phyloP scores from a whole-genome alignment of 108 stramenopile species.

The Skeletonema costatum region DNA sequence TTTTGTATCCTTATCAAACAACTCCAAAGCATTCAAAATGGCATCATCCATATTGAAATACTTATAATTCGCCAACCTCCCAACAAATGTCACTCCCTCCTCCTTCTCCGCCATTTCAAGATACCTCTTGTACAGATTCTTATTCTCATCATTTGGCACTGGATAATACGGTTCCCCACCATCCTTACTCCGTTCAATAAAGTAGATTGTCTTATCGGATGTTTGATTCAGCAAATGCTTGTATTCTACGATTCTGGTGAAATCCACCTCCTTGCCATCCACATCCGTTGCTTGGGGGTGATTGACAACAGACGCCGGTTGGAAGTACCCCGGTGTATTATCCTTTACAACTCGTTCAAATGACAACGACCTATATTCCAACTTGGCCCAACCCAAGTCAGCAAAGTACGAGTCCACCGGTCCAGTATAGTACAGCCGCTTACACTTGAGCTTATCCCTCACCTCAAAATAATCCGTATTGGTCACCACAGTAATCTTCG shows the following conservation, averaged over 20 bases:
- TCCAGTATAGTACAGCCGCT: slow-evolving; percentile 69
- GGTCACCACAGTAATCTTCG: slow-evolving; percentile 61
- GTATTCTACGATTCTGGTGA: slow-evolving; percentile 67
- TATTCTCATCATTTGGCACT: slow-evolving; percentile 75
- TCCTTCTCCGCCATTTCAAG: slow-evolving; percentile 69
- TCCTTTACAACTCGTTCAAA: slow-evolving; percentile 72
- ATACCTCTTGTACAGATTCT: slow-evolving; percentile 67
- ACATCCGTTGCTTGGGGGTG: slow-evolving; percentile 52
- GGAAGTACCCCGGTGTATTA: slow-evolving; percentile 45
- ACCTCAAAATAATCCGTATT: slow-evolving; percentile 76
- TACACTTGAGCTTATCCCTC: slow-evolving; percentile 50
- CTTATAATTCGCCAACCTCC: slow-evolving; percentile 87
- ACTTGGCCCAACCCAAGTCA: slow-evolving; percentile 59
- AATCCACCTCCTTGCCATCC: slow-evolving; percentile 43
- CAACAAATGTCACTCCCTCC: slow-evolving; percentile 78
- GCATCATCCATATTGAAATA: slow-evolving; percentile 93
- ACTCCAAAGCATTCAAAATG: slow-evolving; percentile 79
- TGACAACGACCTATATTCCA: slow-evolving; percentile 78
- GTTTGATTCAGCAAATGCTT: slow-evolving; percentile 81
- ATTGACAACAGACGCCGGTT: slow-evolving; percentile 70
- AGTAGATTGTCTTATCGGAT: slow-evolving; percentile 60
- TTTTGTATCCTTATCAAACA: slow-evolving; percentile 63
- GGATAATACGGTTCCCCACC: slow-evolving; percentile 86
- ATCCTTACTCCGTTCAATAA: slow-evolving; percentile 63
- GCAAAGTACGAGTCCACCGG: slow-evolving; percentile 84